These are phyloP conservation scores for Davidsoniella australis DNA, from an alignment of 2,329 filamentous ascomycete species.

Conservation along the genomic window DNA sequence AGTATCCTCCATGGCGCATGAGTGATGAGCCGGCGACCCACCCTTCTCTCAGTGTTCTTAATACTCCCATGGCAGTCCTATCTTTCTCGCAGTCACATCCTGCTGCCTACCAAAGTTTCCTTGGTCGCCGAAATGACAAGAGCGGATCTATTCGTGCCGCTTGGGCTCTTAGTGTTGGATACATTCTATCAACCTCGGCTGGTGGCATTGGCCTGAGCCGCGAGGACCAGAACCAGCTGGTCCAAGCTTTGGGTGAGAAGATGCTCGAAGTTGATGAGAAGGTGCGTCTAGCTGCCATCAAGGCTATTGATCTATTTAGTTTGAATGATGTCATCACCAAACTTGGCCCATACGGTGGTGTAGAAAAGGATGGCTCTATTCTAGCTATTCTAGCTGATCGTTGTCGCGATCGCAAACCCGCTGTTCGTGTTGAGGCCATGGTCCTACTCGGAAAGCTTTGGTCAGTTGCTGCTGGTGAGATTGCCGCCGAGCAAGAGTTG, in stretches of 20 bases:
- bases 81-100: slow-evolving; percentile 76
- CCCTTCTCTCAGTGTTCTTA: slow-evolving; percentile 44
- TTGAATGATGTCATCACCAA: slow-evolving; percentile 70
- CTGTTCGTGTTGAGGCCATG: slow-evolving; percentile 76
- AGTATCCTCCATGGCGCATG: slow-evolving; percentile 63
- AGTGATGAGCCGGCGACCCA: slow-evolving; percentile 36
- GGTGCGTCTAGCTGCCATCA: slow-evolving; percentile 77
- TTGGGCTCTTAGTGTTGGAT: slow-evolving; percentile 70
- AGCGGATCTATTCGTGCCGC: slow-evolving; percentile 63
- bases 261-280: slow-evolving; percentile 80
- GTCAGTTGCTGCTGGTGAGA: slow-evolving; percentile 82
- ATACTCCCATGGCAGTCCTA: slow-evolving; percentile 69
- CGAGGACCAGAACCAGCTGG: slow-evolving; percentile 60
- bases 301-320: slow-evolving; percentile 63
- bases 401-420: slow-evolving; percentile 68
- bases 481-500: slow-evolving; percentile 64
- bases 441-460: slow-evolving; percentile 70
- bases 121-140: slow-evolving; percentile 76
- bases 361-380: slow-evolving; percentile 60
- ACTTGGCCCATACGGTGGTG: slow-evolving; percentile 57
- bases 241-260: slow-evolving; percentile 61
- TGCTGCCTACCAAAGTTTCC: slow-evolving; percentile 64
- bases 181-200: slow-evolving; percentile 80
- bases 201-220: slow-evolving; percentile 76
- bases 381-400: slow-evolving; percentile 71